Evolutionary conservation across 768 basidiomycete species (phyloP).

Genomic region (Agrocybe chaxingu): DNA sequence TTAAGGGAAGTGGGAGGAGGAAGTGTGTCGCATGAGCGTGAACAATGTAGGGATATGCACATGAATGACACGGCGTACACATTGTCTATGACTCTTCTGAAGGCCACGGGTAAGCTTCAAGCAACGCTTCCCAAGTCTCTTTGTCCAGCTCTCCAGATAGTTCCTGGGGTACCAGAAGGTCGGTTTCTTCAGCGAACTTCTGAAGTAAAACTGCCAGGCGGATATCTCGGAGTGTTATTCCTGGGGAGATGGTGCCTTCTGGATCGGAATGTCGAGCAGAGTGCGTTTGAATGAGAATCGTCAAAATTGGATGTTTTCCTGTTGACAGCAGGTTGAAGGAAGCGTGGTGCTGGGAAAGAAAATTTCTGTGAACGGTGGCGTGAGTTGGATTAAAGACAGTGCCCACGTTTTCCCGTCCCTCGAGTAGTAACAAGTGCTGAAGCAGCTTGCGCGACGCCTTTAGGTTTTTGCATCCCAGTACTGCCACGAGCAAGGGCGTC

Average conservation of each 20-base stretch:
- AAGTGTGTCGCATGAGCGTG: not conserved
- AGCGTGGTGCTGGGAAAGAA: conserved; percentile 20
- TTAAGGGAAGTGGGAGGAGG: not conserved
- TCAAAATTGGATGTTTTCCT: conserved; percentile 10
- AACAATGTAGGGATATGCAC: not conserved
- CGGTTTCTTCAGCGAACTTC: conserved; percentile 2
- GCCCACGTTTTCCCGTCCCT: conserved; percentile 17
- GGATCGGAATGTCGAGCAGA: conserved; percentile 12
- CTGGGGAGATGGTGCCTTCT: conserved; percentile 20
- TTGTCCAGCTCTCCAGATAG: not conserved
- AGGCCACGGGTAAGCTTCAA: conserved; percentile 7
- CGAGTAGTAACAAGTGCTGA: conserved; percentile 10
- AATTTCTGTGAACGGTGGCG: not conserved
- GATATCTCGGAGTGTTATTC: conserved; percentile 49
- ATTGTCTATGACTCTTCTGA: not conserved
- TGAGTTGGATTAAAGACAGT: not conserved
- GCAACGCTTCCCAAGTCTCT: conserved; percentile 2
- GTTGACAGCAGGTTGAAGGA: conserved; percentile 11
- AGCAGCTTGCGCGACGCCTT: conserved; percentile 17
- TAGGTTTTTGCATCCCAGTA: conserved; percentile 17
- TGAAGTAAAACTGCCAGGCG: conserved; percentile 47
- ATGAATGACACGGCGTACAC: not conserved
- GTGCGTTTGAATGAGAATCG: conserved; percentile 22
- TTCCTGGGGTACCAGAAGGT: not conserved
- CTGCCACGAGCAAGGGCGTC: conserved; percentile 14